phyloP scores from a whole-genome alignment of 1,284 basidiomycete genomes.

The Singerocomus rubriflavus region DNA sequence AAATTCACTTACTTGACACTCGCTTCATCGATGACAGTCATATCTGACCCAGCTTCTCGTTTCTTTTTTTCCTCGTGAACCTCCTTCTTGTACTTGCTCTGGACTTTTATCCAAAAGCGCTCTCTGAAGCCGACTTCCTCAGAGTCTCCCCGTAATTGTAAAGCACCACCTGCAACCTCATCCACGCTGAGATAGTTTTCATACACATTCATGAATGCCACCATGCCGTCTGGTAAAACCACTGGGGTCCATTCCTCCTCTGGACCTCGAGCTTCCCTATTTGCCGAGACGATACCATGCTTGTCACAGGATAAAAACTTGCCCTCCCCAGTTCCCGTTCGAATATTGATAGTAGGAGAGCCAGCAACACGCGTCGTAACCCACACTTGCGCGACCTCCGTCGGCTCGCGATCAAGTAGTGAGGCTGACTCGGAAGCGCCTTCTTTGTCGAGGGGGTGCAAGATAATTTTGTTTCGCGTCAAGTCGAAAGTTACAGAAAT shows the following conservation, averaged over 20 bases:
- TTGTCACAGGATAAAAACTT: conserved; percentile 85
- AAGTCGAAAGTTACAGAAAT: conserved; percentile 76
- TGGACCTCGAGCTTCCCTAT: conserved; percentile 79
- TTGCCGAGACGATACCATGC: conserved; percentile 76
- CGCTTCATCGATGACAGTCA: conserved; percentile 63
- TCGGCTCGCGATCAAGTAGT: conserved; percentile 63
- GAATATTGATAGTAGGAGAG: conserved; percentile 75
- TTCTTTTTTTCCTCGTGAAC: conserved; percentile 78
- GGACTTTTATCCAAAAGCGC: conserved; percentile 85
- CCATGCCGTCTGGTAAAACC: conserved; percentile 73
- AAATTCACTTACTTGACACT: conserved; percentile 58
- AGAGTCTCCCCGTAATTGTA: conserved; percentile 79
- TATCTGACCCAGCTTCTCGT: conserved; percentile 56
- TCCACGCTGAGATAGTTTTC: conserved; percentile 82
- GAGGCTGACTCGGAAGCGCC: conserved; percentile 41
- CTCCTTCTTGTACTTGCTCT: conserved; percentile 87
- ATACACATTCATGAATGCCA: conserved; percentile 81
- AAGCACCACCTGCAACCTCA: conserved; percentile 75
- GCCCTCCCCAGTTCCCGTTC: conserved; percentile 79
- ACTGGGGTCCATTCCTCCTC: conserved; percentile 87
- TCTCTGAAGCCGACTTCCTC: conserved; percentile 80
- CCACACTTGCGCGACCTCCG: conserved; percentile 85
- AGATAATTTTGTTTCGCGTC: conserved; percentile 67
- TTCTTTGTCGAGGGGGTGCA: conserved; percentile 63
- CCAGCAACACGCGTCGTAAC: conserved; percentile 80